These are phyloP conservation scores for Metarhizium sp. DNA, from an alignment of 2,329 filamentous ascomycete species.

Conservation along the genomic window DNA sequence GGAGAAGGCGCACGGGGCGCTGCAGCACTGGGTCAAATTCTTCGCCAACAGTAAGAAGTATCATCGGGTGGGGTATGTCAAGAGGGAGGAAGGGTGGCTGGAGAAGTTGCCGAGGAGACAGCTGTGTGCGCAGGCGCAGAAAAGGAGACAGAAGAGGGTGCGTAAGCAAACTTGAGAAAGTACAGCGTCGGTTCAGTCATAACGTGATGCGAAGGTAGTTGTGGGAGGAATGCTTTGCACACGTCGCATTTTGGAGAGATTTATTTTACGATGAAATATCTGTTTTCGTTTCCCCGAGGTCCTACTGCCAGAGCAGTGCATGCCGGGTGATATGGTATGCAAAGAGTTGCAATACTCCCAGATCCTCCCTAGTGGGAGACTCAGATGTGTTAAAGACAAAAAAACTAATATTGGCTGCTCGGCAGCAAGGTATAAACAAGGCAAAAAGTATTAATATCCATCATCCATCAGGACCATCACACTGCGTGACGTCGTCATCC, in stretches of 20 bases:
- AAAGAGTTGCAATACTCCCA: not conserved
- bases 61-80: conserved; percentile 66
- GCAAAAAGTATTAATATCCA: conserved; percentile 7
- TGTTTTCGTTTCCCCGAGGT: not conserved
- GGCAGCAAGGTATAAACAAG: conserved; percentile 8
- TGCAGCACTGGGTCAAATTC: conserved; percentile 77
- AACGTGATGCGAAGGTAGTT: not conserved
- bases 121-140: conserved; percentile 63
- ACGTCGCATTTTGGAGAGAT: not conserved
- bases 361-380: not conserved
- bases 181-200: too few species aligned
- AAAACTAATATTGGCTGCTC: not conserved
- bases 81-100: conserved; percentile 50
- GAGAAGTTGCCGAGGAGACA: conserved; percentile 50
- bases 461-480: not conserved
- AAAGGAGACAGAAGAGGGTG: conserved; percentile 44
- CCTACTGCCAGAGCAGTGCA: not conserved
- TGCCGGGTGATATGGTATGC: not conserved
- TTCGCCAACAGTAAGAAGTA: conserved; percentile 77
- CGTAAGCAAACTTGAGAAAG: not conserved
- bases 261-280: too few species aligned
- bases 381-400: not conserved
- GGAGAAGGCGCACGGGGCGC: conserved; percentile 53
- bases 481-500: not conserved
- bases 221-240: not conserved